Conservation (phyloP, 2,329 filamentous ascomycete genomes). For the Tricladium varicosporioides region DNA sequence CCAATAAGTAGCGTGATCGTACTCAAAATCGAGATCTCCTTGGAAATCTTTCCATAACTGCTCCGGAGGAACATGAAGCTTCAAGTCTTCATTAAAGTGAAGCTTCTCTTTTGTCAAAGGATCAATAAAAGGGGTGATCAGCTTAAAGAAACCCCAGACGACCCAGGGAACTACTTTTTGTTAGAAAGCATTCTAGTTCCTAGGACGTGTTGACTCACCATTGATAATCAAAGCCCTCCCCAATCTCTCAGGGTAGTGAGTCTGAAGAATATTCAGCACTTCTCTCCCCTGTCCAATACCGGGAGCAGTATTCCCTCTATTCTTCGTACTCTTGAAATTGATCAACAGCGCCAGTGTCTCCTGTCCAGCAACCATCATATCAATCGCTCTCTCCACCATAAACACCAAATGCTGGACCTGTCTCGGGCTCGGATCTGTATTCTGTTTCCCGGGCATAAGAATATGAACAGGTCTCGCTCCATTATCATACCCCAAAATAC, state of each 20-base stretch:
- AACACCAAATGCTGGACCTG: conserved; percentile 94
- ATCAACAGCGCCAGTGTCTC: conserved; percentile 86
- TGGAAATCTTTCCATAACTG: conserved; percentile 77
- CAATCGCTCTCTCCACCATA: conserved; percentile 89
- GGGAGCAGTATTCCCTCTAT: conserved; percentile 69
- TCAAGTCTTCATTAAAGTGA: conserved; percentile 94
- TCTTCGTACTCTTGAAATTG: conserved; percentile 82
- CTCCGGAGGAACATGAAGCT: conserved; percentile 72
- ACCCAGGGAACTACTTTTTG: conserved; percentile 73
- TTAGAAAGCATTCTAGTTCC: conserved; percentile 16
- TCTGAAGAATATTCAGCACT: conserved; percentile 88
- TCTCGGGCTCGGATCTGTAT: conserved; percentile 80
- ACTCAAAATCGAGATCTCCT: conserved; percentile 84
- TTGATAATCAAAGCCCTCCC: conserved; percentile 89
- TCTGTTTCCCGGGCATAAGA: conserved; percentile 85
- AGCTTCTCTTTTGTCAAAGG: conserved; percentile 91
- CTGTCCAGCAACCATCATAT: conserved; percentile 82
- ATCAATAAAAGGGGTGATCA: conserved; percentile 95
- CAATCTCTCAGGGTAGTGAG: conserved; percentile 90
- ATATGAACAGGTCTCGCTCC: conserved; percentile 86
- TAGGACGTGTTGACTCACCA: conserved; percentile 48
- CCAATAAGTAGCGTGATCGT: conserved; percentile 89
- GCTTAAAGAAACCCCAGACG: conserved; percentile 90
- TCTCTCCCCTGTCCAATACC: conserved; percentile 74
- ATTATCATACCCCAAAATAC: conserved; percentile 84